These are phyloP conservation scores for Tylopilus balloui DNA, from an alignment of 768 basidiomycete species.

Conservation along the genomic window DNA sequence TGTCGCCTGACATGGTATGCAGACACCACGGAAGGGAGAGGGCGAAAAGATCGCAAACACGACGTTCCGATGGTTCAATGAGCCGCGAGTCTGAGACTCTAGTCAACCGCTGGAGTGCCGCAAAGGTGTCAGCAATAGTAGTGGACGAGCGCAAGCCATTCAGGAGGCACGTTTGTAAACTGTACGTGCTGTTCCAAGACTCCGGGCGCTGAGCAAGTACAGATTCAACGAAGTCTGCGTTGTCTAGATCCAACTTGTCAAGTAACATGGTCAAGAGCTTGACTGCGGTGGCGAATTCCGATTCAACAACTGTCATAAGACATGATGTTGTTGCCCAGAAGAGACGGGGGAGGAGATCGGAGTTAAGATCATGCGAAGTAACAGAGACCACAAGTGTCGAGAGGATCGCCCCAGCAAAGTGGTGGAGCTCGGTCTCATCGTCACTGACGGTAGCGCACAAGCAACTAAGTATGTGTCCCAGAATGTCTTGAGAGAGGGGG, in stretches of 20 bases:
- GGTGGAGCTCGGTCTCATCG: constrained; percentile 69
- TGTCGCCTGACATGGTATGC: constrained; percentile 66
- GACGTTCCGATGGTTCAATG: constrained; percentile 65
- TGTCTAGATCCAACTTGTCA: constrained; percentile 64
- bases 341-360: constrained; percentile 67
- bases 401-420: constrained; percentile 80
- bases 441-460: constrained; percentile 81
- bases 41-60: constrained; percentile 79
- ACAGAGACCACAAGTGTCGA: constrained; percentile 66
- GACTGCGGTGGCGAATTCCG: constrained; percentile 69
- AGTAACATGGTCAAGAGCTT: constrained; percentile 63
- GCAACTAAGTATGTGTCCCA: constrained; percentile 77
- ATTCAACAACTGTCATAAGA: constrained; percentile 76
- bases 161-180: constrained; percentile 66
- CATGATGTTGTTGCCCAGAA: constrained; percentile 86
- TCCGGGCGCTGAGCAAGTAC: constrained; percentile 63
- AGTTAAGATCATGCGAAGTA: constrained; percentile 51
- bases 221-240: constrained; percentile 61
- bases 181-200: constrained; percentile 63
- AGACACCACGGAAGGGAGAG: constrained; percentile 85
- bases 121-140: constrained; percentile 64
- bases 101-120: constrained; percentile 58
- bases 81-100: constrained; percentile 58
- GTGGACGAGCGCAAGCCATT: constrained; percentile 75
- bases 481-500: constrained; percentile 60